These are phyloP conservation scores for Coprinopsis strossmayeri DNA, from an alignment of 768 basidiomycete species.

Conservation along the genomic window DNA sequence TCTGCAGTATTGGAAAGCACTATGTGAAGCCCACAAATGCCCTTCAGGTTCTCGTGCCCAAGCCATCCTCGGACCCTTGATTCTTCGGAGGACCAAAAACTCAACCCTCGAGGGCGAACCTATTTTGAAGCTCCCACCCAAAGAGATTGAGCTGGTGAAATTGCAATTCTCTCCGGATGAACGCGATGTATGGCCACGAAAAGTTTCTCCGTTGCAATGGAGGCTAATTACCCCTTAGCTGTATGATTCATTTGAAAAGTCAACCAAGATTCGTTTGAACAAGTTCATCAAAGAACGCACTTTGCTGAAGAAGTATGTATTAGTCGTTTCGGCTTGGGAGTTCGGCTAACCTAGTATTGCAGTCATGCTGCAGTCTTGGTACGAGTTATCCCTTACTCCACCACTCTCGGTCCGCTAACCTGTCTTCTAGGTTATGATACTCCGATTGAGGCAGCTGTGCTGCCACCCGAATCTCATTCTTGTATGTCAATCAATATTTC, in stretches of 20 bases:
- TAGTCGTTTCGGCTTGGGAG: background rate
- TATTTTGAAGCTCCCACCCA: conserved; percentile 56
- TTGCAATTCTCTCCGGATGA: conserved; percentile 64
- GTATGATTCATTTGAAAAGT: conserved; percentile 52
- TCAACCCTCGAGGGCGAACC: conserved; percentile 60
- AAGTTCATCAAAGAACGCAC: conserved; percentile 60
- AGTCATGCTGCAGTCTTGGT: conserved; percentile 47
- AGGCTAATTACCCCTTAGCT: conserved; percentile 25
- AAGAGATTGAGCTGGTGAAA: conserved; percentile 51
- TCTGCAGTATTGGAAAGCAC: conserved; percentile 2
- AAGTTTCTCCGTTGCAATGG: background rate
- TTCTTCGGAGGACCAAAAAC: conserved; percentile 72
- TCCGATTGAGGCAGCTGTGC: conserved; percentile 69
- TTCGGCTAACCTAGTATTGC: background rate
- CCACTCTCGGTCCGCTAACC: background rate
- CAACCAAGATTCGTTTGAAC: conserved; percentile 47
- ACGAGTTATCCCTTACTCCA: conserved; percentile 4
- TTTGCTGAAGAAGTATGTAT: conserved; percentile 60
- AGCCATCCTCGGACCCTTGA: conserved; percentile 55
- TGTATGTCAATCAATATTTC: conserved; percentile 27
- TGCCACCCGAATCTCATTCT: conserved; percentile 68
- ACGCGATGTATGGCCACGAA: conserved; percentile 47
- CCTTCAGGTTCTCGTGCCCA: conserved; percentile 53
- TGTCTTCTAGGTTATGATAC: conserved; percentile 52
- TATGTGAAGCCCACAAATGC: background rate